Evolutionary conservation across 305 asterid species (phyloP), one percentile per base, ranked within the genome.

Genomic region (Fraxinus xanthoxyloides): DNA sequence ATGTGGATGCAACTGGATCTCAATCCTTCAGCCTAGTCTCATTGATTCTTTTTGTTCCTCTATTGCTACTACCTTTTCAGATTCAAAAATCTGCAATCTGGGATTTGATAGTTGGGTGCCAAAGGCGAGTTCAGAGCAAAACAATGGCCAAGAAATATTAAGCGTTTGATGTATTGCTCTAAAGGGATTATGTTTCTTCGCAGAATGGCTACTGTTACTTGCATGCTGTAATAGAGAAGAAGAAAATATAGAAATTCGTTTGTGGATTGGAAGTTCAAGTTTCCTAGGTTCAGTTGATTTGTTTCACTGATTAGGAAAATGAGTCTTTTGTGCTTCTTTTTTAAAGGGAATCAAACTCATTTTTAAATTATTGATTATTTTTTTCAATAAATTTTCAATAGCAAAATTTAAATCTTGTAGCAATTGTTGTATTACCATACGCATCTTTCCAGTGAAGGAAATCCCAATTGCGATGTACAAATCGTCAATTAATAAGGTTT

Each of bases 1-100:
- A 95, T 69, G 98, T 93, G 63, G 90, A 83, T 51, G 90, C 87
- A 63, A 95, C 90, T 7, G 95, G 75, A 75, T 90, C 90, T 94
- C 99, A 46, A 95, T 90, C 85, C 89, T 88, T 63, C 83, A 80
- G 87, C 98, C 89, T 83, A 95, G 87, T 83, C 86, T 90, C 81
- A 81, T 88, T 12, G 84, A 24, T 80, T 77, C 89, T 78, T 82
- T 87, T 75, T 77, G 85, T 80, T 70, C 79, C 35, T 26, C 85
- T 76, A 4, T 34, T 77, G 76, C 67, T 36, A 82, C 82, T 54
- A 80, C 89, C 67, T 31, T 81, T 75, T 78, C 85, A 7, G 83
- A 81, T 30, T 85, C 90, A 21, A 78, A 79, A 26, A 78, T 81
- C 84, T 75, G 89, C 65, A 79, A 13, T 46, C 63, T 34, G 30